Evolutionary conservation across 75 land plant genomes (phyloP).

Genomic region (Chamaecyparis obtusa): DNA sequence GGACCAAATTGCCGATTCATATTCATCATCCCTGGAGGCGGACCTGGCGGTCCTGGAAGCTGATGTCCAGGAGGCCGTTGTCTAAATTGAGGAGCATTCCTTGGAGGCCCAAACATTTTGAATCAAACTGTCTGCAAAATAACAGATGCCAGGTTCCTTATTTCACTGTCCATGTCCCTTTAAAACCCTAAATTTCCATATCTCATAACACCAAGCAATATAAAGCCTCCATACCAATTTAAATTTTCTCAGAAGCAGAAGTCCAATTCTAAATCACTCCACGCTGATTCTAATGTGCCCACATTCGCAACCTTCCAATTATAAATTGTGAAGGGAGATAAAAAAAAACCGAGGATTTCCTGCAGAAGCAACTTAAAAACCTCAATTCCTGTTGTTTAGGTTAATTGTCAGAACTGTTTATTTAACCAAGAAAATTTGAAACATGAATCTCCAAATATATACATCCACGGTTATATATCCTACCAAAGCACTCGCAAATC

Average conservation of each 20-base stretch:
- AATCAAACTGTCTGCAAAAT: constrained; percentile 1
- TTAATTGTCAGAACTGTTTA: background rate
- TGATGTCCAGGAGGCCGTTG: constrained; percentile 31
- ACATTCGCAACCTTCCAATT: background rate
- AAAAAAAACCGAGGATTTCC: background rate
- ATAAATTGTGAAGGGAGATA: background rate
- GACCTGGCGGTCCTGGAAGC: constrained; percentile 16
- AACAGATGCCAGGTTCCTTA: background rate
- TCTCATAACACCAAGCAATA: background rate
- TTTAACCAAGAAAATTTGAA: background rate
- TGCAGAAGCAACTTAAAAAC: background rate
- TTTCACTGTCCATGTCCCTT: constrained; percentile 4
- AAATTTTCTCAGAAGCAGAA: background rate
- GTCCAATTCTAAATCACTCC: background rate
- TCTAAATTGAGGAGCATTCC: constrained; percentile 30
- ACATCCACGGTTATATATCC: background rate
- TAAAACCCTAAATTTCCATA: background rate
- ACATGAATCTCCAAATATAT: background rate
- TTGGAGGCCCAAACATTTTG: constrained; percentile 34
- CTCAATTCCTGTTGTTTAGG: background rate
- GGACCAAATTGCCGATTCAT: constrained; percentile 13
- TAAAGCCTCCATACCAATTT: background rate
- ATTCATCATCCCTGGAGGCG: constrained; percentile 15
- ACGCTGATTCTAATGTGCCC: background rate
- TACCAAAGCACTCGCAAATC: background rate